A percentile compares a stretch with the other conserved stretches of the same genome.
Evolutionary conservation across 2,329 filamentous ascomycete species (phyloP).

Genomic region (Penicillium sp.): DNA sequence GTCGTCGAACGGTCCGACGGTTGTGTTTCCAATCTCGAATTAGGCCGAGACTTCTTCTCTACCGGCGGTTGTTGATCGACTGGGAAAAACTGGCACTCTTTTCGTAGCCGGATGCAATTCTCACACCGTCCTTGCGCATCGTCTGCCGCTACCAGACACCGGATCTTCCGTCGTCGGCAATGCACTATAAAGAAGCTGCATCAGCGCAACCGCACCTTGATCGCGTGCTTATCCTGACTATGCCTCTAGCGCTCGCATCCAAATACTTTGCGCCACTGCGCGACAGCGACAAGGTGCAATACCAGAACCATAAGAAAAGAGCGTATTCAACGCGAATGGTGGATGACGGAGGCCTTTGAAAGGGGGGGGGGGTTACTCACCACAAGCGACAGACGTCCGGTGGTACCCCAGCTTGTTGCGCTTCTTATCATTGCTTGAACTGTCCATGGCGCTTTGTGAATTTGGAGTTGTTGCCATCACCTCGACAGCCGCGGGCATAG

Average conservation of each 20-base stretch:
- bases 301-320: too few species aligned
- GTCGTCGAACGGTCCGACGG: slow-evolving; percentile 49
- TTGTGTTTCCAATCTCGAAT: slow-evolving; percentile 45
- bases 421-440: slow-evolving; percentile 55
- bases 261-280: too few species aligned
- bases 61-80: slow-evolving; percentile 71
- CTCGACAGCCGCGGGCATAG: slow-evolving; percentile 40
- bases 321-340: too few species aligned
- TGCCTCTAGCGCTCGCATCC: too few species aligned
- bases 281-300: too few species aligned
- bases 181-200: slow-evolving; percentile 60
- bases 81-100: slow-evolving; percentile 88
- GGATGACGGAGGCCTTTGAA: slow-evolving; percentile 1
- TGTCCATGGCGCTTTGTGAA: slow-evolving; percentile 38
- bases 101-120: slow-evolving; percentile 91
- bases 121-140: slow-evolving; percentile 75
- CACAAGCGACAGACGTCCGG: slow-evolving; percentile 89
- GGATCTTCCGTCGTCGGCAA: slow-evolving; percentile 88
- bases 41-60: slow-evolving; percentile 47
- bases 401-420: slow-evolving; percentile 95
- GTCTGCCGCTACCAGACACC: slow-evolving; percentile 74
- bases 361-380: slow-evolving; percentile 57
- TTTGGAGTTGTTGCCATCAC: slow-evolving; percentile 34
- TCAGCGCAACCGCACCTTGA: slow-evolving; percentile 15
- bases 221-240: too few species aligned